Conservation (phyloP, 176 grass and related monocot species). For the Sorghum bicolor region Sorghum_bicolor_NCBIv3 NC_012875.2:55185501-55186000, state of each 20-base stretch:
- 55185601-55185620: not conserved
- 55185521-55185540: slow-evolving; percentile 14
- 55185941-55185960: slow-evolving; percentile 36
- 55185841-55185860: not conserved
- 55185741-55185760: not conserved
- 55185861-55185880: slow-evolving; percentile 18
- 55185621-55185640: not conserved
- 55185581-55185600: not conserved
- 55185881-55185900: not conserved
- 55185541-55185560: not conserved
- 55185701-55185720: slow-evolving; percentile 19
- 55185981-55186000: slow-evolving; percentile 14
- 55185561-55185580: not conserved
- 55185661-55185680: not conserved
- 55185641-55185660: not conserved
- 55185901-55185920: slow-evolving; percentile 14
- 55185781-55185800: too few species aligned
- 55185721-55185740: not conserved
- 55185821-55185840: slow-evolving; percentile 4
- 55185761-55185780: not conserved
- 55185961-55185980: slow-evolving; percentile 3
- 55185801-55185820: not conserved
- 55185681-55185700: slow-evolving; percentile 5
- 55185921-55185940: not conserved
- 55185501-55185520: slow-evolving; percentile 16